Percentiles rank a stretch among this genome's conserved stretches.
Conservation (phyloP, 2,329 filamentous ascomycete species). For the Venturia aucupariae region DNA sequence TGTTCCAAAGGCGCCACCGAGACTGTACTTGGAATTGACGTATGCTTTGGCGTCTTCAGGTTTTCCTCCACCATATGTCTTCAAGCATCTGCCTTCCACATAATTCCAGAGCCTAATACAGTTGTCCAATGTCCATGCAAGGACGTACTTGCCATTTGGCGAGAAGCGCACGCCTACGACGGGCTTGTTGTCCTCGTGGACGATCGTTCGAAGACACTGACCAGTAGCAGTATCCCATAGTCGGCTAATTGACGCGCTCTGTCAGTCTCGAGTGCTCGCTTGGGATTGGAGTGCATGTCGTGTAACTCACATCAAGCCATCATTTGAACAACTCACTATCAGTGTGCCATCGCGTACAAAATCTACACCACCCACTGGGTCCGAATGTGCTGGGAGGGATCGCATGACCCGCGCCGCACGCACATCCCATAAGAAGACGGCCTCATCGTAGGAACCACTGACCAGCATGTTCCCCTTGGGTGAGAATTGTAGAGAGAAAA, state of each 20-base stretch:
- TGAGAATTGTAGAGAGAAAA: constrained; percentile 90
- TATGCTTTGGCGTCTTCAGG: constrained; percentile 65
- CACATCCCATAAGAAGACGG: constrained; percentile 94
- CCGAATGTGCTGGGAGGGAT: constrained; percentile 84
- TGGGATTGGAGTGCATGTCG: constrained; percentile 11
- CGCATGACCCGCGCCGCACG: constrained; percentile 80
- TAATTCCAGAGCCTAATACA: constrained; percentile 94
- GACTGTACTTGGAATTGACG: constrained; percentile 69
- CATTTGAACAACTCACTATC: constrained; percentile 82
- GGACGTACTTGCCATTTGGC: constrained; percentile 85
- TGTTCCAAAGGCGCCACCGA: constrained; percentile 75
- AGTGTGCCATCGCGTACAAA: constrained; percentile 88
- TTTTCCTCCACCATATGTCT: constrained; percentile 58
- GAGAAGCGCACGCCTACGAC: constrained; percentile 86
- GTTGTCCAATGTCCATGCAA: constrained; percentile 85
- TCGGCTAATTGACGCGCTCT: constrained; percentile 41
- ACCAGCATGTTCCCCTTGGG: constrained; percentile 96
- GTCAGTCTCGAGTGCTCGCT: constrained; percentile 2
- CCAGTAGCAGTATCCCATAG: constrained; percentile 95
- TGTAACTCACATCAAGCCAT: constrained; percentile 66
- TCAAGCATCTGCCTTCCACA: constrained; percentile 79
- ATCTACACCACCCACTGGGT: constrained; percentile 88
- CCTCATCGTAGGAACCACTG: constrained; percentile 92
- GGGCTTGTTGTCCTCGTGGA: constrained; percentile 90
- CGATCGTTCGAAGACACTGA: constrained; percentile 86